These are phyloP conservation scores for Capsicum pubescens DNA, from an alignment of 257 asterid species.

Conservation along the genomic window DNA sequence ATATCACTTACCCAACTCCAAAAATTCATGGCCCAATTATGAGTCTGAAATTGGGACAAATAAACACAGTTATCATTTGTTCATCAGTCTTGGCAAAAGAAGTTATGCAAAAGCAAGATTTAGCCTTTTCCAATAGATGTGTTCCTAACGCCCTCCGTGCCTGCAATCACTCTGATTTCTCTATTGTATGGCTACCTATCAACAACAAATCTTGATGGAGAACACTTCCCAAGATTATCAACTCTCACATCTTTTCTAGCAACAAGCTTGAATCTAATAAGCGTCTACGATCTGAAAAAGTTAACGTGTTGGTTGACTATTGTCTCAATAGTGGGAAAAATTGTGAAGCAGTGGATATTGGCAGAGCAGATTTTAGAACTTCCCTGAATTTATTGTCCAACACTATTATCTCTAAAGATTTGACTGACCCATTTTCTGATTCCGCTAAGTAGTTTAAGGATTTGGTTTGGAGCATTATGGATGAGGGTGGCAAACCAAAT, in stretches of 20 bases:
- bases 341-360: slow-evolving; percentile 46
- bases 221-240: slow-evolving; percentile 61
- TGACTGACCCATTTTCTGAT: slow-evolving; percentile 50
- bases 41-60: slow-evolving; percentile 61
- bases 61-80: slow-evolving; percentile 60
- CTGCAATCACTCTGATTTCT: slow-evolving; percentile 59
- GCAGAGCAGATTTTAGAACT: slow-evolving; percentile 41
- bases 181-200: slow-evolving; percentile 72
- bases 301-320: slow-evolving; percentile 43
- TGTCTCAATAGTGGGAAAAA: slow-evolving; percentile 37
- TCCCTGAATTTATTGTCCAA: slow-evolving; percentile 54
- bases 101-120: slow-evolving; percentile 73
- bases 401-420: slow-evolving; percentile 61
- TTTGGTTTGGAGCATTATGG: slow-evolving; percentile 47
- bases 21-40: slow-evolving; percentile 70
- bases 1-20: slow-evolving; percentile 61
- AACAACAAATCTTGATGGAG: slow-evolving; percentile 58
- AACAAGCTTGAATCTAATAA: slow-evolving; percentile 66
- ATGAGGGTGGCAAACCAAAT: slow-evolving; percentile 44
- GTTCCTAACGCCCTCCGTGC: slow-evolving; percentile 62
- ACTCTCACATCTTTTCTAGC: slow-evolving; percentile 64
- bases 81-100: slow-evolving; percentile 68
- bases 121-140: slow-evolving; percentile 60
- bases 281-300: slow-evolving; percentile 56
- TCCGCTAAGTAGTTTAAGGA: slow-evolving; percentile 62